Percentiles rank a stretch among this genome's conserved stretches.
phyloP scores from a whole-genome alignment of 179 eudicot genomes.

The Camellia oleifera region DNA sequence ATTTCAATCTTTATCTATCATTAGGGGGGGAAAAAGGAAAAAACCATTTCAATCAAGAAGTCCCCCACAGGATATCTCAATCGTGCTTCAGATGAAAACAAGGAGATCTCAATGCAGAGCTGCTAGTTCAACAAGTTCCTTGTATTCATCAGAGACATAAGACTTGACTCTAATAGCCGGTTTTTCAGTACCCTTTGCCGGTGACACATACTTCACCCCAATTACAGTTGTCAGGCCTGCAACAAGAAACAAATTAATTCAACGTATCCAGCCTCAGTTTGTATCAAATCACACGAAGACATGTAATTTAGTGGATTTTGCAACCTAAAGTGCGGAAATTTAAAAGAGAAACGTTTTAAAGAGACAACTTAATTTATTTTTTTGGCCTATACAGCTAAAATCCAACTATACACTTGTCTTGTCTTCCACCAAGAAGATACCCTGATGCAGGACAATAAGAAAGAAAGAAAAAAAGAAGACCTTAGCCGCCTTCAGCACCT shows the following conservation, averaged over 20 bases:
- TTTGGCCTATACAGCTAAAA: not conserved
- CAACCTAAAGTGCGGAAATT: not conserved
- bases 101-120: slow-evolving; percentile 39
- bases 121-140: slow-evolving; percentile 47
- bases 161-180: slow-evolving; percentile 51
- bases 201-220: slow-evolving; percentile 67
- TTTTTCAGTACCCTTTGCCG: slow-evolving; percentile 32
- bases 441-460: too few species aligned
- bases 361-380: not conserved
- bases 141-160: slow-evolving; percentile 50
- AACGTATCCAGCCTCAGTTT: not conserved
- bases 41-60: too few species aligned
- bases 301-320: not conserved
- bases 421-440: not conserved
- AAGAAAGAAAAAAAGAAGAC: too few species aligned
- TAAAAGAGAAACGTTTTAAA: not conserved
- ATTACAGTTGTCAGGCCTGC: slow-evolving; percentile 65
- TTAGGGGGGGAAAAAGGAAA: too few species aligned
- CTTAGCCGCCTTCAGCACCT: too few species aligned
- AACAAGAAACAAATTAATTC: slow-evolving; percentile 12
- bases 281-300: not conserved
- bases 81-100: not conserved
- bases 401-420: not conserved
- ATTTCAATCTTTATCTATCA: not conserved
- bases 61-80: not conserved